These are phyloP conservation scores for Colletotrichum sojae DNA, from an alignment of 2,329 filamentous ascomycete genomes.

Conservation along the genomic window DNA sequence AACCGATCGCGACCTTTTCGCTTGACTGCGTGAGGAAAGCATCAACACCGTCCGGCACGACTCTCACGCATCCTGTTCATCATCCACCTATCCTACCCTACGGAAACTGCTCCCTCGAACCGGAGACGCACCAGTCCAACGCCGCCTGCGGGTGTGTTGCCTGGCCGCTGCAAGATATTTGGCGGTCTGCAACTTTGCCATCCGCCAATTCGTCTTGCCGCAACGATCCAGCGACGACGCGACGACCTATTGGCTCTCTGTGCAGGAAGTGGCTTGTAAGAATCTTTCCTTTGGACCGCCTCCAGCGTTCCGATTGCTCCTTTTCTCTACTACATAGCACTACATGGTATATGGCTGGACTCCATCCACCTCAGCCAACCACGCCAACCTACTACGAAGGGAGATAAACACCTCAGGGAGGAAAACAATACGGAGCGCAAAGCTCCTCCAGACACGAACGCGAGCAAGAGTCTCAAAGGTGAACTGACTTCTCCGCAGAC, in stretches of 20 bases:
- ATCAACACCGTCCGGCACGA: too few relatives aligned
- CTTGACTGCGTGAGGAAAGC: background rate
- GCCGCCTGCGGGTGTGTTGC: constrained; percentile 17
- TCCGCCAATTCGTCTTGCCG: constrained; percentile 28
- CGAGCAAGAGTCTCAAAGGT: background rate
- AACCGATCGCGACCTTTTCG: constrained; percentile 8
- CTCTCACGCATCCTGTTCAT: too few relatives aligned
- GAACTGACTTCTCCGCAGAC: constrained; percentile 15
- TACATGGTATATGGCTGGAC: constrained; percentile 8
- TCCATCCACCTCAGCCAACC: constrained; percentile 15
- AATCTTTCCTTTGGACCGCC: constrained; percentile 11
- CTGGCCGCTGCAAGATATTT: constrained; percentile 36
- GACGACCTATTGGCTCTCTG: constrained; percentile 32
- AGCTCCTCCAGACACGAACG: background rate
- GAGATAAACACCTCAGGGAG: too few relatives aligned
- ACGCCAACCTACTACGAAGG: background rate
- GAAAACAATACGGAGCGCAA: constrained; percentile 1
- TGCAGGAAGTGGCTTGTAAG: constrained; percentile 37
- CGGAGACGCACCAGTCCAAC: background rate
- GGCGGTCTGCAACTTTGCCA: constrained; percentile 38
- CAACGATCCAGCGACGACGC: constrained; percentile 33
- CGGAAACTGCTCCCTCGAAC: background rate
- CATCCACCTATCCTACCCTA: too few relatives aligned
- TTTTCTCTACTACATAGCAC: background rate
- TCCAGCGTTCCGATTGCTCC: constrained; percentile 32